phyloP scores from a whole-genome alignment of 768 basidiomycete genomes.

The Rhizopogon salebrosus region DNA sequence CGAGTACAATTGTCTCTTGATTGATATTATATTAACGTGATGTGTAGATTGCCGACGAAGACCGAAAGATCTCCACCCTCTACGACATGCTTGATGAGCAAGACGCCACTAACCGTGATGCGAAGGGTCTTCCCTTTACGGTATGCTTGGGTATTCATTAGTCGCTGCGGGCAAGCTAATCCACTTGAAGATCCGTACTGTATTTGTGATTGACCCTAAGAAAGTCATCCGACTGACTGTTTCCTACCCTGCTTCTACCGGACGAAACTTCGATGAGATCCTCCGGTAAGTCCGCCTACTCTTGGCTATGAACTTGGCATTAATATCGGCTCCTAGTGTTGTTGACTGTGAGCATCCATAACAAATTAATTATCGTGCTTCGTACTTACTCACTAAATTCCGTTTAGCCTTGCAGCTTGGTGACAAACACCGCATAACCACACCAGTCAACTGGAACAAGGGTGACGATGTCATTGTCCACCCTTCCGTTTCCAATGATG shows the following conservation, averaged over 20 bases:
- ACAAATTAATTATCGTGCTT: neutral
- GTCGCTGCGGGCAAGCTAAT: neutral
- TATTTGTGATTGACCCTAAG: constrained; percentile 96
- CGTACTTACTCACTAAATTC: neutral
- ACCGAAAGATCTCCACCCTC: constrained; percentile 76
- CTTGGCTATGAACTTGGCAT: constrained; percentile 6
- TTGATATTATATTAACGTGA: neutral
- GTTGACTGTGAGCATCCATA: constrained; percentile 59
- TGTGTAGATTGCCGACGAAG: constrained; percentile 82
- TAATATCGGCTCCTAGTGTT: constrained; percentile 36
- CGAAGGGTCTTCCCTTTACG: constrained; percentile 91
- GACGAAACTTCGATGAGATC: constrained; percentile 84
- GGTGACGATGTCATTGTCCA: constrained; percentile 95
- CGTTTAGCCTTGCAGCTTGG: constrained; percentile 77
- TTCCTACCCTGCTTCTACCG: constrained; percentile 93
- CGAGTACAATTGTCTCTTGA: constrained; percentile 29
- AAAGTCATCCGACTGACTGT: constrained; percentile 88
- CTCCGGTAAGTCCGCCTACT: constrained; percentile 35
- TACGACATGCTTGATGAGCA: constrained; percentile 98
- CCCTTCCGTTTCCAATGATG: constrained; percentile 74
- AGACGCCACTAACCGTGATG: constrained; percentile 85
- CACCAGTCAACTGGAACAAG: constrained; percentile 93
- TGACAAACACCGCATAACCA: constrained; percentile 78
- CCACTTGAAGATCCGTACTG: constrained; percentile 75
- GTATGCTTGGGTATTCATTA: constrained; percentile 28